These are phyloP conservation scores for Trichoderma sp. DNA, from an alignment of 2,329 filamentous ascomycete species.

Conservation along the genomic window DNA sequence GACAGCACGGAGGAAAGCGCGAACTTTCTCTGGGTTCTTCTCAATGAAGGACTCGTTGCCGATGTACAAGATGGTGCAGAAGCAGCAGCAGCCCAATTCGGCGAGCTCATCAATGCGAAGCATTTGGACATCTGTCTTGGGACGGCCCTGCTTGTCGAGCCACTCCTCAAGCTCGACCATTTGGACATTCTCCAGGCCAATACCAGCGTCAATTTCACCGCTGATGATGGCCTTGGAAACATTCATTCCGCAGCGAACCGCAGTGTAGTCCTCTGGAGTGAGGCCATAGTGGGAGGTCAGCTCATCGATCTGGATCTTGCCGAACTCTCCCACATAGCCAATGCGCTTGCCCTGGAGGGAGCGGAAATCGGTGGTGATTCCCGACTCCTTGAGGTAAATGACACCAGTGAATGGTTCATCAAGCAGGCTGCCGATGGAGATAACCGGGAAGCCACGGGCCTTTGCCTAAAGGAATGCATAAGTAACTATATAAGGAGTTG, in stretches of 20 bases:
- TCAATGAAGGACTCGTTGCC: constrained; percentile 69
- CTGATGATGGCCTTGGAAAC: constrained; percentile 73
- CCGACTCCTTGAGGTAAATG: constrained; percentile 70
- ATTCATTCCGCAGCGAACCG: constrained; percentile 78
- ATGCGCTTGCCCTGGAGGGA: constrained; percentile 74
- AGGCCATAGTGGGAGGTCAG: constrained; percentile 76
- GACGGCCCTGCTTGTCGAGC: constrained; percentile 61
- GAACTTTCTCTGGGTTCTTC: constrained; percentile 63
- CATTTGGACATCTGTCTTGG: constrained; percentile 70
- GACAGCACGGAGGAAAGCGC: constrained; percentile 67
- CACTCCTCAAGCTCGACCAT: constrained; percentile 81
- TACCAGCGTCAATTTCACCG: constrained; percentile 69
- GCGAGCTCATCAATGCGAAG: constrained; percentile 77
- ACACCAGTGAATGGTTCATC: constrained; percentile 80
- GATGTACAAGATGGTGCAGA: constrained; percentile 79
- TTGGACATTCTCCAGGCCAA: constrained; percentile 77
- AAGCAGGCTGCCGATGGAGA: constrained; percentile 70
- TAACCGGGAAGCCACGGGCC: constrained; percentile 69
- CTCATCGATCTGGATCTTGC: constrained; percentile 82
- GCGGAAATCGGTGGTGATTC: constrained; percentile 72
- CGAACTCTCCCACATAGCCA: constrained; percentile 77
- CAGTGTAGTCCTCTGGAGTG: constrained; percentile 69
- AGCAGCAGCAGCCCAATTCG: constrained; percentile 78
- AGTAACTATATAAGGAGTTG: neutral
- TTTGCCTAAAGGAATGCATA: constrained; percentile 53